Base-by-base conservation (phyloP, 768 basidiomycete species). In the Leucocoprinus leucothites region DNA sequence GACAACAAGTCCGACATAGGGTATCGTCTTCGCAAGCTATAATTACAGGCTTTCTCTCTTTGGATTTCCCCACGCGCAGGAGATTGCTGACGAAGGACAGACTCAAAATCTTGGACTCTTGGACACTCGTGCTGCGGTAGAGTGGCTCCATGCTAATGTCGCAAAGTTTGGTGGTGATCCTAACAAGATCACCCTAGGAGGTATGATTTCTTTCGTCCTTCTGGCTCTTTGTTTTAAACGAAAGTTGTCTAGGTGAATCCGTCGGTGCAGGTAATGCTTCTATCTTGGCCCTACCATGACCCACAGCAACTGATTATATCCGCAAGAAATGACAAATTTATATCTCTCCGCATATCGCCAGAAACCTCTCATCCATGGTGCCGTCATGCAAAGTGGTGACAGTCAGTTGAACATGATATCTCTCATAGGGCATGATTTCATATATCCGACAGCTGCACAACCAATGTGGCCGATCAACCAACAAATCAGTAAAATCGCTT, bases 81-180 rank as follows among this genome's bases (percentile, higher is more conserved):
- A 78, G 59, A 66, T 76, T 9, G 69, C 68, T 7, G 64, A 65
- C 59, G 63, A 52, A 54, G 69, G 65, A 6, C 45, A 63, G 48
- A 69, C 69, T 3, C 69, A 69, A 48, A 84, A 83, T 59, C 65
- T 82, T 18, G 82, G 82, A 7, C 62, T 84, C 34, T 68, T 71
- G 45, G 82, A 84, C 61, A 76, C 78, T 45, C 67, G 74, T 3
- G 67, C 71, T 36, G 77, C 77, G 2, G 65, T 80, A 18, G 66
- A 71, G 51, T 79, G 77, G 77, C 62, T 79, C 2, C 64, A 72
- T 35, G 63, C 67, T 22, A 72, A 80, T 48, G 77, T 76, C 18
- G 59, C 59, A n/a, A 54, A 60, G 3, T 78, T 78, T 56, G 77
- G 77, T 19, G 76, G 77, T 2, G 77, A 80, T 62, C 76, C 71